Conservation (phyloP, 129 eudicot species). For the Escallonia rubra region DNA sequence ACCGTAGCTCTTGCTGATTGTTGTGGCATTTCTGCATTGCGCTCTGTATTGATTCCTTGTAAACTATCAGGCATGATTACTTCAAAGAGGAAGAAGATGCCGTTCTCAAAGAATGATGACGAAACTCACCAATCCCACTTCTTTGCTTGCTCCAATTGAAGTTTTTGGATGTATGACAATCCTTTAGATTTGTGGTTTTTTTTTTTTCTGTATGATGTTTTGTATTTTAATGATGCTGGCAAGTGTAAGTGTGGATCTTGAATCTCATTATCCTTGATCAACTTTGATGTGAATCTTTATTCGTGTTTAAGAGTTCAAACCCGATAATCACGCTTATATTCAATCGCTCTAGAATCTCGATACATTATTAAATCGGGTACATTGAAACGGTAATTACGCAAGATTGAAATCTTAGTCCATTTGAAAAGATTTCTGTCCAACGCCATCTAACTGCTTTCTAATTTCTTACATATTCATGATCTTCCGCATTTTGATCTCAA, state of each 20-base stretch:
- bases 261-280: neutral
- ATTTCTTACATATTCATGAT: too few species aligned
- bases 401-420: too few species aligned
- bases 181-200: neutral
- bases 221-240: neutral
- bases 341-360: too few species aligned
- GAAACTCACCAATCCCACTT: constrained; percentile 17
- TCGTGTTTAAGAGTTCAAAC: neutral
- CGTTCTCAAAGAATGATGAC: constrained; percentile 59
- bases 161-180: neutral
- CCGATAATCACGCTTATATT: neutral
- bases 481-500: too few species aligned
- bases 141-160: neutral
- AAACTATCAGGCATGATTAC: constrained; percentile 70
- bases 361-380: too few species aligned
- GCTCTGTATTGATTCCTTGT: neutral
- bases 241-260: neutral
- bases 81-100: constrained; percentile 49
- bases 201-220: neutral
- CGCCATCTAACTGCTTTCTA: too few species aligned
- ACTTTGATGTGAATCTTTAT: neutral
- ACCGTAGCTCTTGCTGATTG: too few species aligned
- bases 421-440: too few species aligned
- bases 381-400: too few species aligned
- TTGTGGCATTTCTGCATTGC: too few species aligned